Conservation (phyloP, 2,329 filamentous ascomycete species). For the Gaeumannomyces sp. region DNA sequence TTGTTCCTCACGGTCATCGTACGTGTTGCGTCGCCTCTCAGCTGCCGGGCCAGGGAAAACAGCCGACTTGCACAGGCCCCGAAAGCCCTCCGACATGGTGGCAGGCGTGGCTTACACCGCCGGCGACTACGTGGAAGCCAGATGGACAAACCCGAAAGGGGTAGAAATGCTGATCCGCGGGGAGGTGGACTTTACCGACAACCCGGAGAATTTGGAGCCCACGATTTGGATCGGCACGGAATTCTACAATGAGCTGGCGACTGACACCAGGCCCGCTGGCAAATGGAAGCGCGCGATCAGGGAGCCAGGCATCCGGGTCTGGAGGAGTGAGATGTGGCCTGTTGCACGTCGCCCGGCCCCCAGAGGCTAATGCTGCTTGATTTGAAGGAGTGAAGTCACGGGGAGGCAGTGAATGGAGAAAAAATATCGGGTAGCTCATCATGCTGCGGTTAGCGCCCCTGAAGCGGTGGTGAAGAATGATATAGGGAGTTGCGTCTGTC, state of each 20-base stretch:
- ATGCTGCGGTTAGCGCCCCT: too few relatives aligned
- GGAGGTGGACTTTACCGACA: background rate
- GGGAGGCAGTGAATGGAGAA: too few relatives aligned
- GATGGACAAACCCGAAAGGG: background rate
- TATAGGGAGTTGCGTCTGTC: too few relatives aligned
- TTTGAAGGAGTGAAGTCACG: too few relatives aligned
- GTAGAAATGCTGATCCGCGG: background rate
- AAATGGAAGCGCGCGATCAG: background rate
- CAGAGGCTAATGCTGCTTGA: background rate
- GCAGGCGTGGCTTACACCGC: background rate
- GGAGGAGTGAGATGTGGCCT: background rate
- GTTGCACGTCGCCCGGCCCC: background rate
- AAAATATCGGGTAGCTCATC: too few relatives aligned
- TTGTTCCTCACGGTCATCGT: too few relatives aligned
- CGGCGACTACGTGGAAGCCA: background rate
- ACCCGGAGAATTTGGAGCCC: background rate
- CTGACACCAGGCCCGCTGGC: too few relatives aligned
- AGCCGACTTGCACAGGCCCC: too few relatives aligned
- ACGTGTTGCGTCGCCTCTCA: too few relatives aligned
- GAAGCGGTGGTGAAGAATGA: too few relatives aligned
- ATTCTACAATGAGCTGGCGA: background rate
- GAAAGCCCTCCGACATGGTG: background rate
- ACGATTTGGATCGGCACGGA: background rate
- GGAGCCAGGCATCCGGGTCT: background rate
- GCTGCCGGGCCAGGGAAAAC: too few relatives aligned